Base-by-base conservation (phyloP, 345 rosid species). In the Excoecaria cochinchinensis region DNA sequence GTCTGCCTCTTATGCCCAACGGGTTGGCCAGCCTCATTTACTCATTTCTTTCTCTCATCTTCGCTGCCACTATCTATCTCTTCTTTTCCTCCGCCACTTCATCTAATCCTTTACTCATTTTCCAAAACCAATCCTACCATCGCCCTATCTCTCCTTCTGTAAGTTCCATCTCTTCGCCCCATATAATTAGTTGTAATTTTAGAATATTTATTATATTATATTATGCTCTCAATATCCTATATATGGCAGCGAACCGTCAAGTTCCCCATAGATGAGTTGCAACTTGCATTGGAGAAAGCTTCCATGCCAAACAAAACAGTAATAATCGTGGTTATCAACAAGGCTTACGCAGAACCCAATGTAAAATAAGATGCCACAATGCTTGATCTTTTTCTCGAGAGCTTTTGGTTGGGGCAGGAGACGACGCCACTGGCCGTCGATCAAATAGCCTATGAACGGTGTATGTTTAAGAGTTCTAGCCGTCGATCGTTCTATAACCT, bases 221-320 rank as follows among this genome's bases (percentile, higher is more conserved):
- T 9, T 8, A 67, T 48, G 72, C 53, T 25, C 38, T 17, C 9
- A n/a, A n/a, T n/a, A n/a, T n/a, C n/a, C 46, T 1, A 1, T 17
- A 0, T 17, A 12, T 8, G 13, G n/a, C 65, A 78, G 81, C 52
- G 22, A 1, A 67, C 25, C 1, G n/a, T 46, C 3, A 70, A 42
- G 48, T 52, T 76, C 39, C 85, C 77, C 1, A 39, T 75, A 10
- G 92, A 93, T 47, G 84, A 87, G 51, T 85, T 93, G 0, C 89
- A 80, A 17, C 15, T 39, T 21, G 88, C 79, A 1, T 25, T 93
- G 65, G 76, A 66, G 1, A 84, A 55, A 47, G 91, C 93, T 7
- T 65, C 91, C 8, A 91, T 75, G 82, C 80, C 86, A 1, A 76
- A 76, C 73, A 80, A 76, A 53, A 80, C 83, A 6, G 69, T 80